Conservation (phyloP, 2,329 filamentous ascomycete genomes). For the Diaporthe vaccinii region DNA sequence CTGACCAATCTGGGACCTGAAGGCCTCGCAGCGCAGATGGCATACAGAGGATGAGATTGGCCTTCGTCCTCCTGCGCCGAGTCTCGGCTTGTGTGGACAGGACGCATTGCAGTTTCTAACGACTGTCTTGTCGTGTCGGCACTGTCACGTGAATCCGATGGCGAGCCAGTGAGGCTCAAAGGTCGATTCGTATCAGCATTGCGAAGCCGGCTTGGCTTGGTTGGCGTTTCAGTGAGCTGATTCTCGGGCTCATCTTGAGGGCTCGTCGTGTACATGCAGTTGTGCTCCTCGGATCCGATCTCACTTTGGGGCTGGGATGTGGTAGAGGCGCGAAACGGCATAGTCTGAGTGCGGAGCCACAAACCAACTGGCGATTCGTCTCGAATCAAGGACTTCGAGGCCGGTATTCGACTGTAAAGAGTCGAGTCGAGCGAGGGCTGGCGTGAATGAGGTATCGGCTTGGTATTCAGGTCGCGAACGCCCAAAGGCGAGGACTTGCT, state of each 20-base stretch:
- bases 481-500: constrained; percentile 31
- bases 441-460: neutral
- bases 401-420: constrained; percentile 25
- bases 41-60: no score
- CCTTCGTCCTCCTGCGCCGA: neutral
- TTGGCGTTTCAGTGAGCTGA: neutral
- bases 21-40: neutral
- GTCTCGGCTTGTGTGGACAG: neutral
- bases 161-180: neutral
- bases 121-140: neutral
- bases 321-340: constrained; percentile 31
- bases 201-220: neutral
- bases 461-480: neutral
- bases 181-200: neutral
- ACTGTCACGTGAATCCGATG: neutral
- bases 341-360: constrained; percentile 38
- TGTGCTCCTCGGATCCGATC: neutral
- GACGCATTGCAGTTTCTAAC: neutral
- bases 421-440: constrained; percentile 32
- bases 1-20: neutral
- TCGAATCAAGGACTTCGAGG: constrained; percentile 34
- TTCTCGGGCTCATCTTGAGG: neutral
- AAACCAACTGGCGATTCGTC: constrained; percentile 39
- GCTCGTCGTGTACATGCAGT: neutral
- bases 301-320: constrained; percentile 33